Evolutionary conservation across 306 rosid species (phyloP), one percentile per base, ranked within the genome.

Genomic region (Abrus precatorius): DNA sequence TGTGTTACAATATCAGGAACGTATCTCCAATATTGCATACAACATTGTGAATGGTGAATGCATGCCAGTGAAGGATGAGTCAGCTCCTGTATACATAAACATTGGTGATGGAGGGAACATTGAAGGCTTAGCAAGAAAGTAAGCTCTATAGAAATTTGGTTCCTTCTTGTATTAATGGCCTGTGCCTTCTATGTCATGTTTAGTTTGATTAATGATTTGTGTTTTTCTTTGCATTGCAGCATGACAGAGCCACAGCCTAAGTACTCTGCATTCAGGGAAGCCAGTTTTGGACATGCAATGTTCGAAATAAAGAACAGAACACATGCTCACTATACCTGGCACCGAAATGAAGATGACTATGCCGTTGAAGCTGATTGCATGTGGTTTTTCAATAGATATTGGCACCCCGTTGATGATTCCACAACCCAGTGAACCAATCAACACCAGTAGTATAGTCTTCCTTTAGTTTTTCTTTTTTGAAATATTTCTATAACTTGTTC

Each of bases 81-180:
- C 85, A 33, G 97, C 97, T 63, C 97, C 92, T 36, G 93, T 91
- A 5, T 91, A 93, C 84, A 84, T 93, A 60, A 93, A 84, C 70
- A 87, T 91, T 43, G 97, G 97, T 32, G 97, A 93, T 64, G 96
- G 97, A 62, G 96, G 97, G 45, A 93, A 93, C 81, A 29, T 83
- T 40, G 96, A 93, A 87, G 97, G 92, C 86, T 82, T 91, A 54
- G 92, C 91, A 48, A 83, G 33, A 61, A 88, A 81, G 96, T 93
- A 85, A 82, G 88, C 74, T 72, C 63, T 56, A 61, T 5, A 36
- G 6, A 44, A 34, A 7, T 7, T 13, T 36, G 20, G 41, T 34
- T 49, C 1, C 40, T 67, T 10, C 12, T 9, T 34, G 32, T 9
- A 30, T 4, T 4, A 13, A 27, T 38, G 14, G 8, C 44, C 30